These are phyloP conservation scores for Acer saccharum DNA, from an alignment of 345 rosid species.

Conservation along the genomic window DNA sequence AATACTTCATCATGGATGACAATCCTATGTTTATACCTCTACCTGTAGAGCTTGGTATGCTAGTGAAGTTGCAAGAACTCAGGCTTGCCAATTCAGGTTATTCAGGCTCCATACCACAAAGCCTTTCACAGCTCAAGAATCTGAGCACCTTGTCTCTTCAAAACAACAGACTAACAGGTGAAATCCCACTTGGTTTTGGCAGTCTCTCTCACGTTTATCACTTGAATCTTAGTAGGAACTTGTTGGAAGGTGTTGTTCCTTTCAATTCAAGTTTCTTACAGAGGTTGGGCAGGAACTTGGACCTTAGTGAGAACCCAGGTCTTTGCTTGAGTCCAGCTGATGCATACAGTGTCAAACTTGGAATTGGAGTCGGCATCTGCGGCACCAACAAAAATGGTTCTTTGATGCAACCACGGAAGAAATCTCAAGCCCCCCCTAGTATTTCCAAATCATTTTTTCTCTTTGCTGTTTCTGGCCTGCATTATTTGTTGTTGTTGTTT, in stretches of 20 bases:
- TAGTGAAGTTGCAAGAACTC: constrained; percentile 71
- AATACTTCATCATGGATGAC: constrained; percentile 85
- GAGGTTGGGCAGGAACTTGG: constrained; percentile 77
- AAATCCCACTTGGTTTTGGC: constrained; percentile 58
- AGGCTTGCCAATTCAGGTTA: constrained; percentile 79
- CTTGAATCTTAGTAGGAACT: constrained; percentile 76
- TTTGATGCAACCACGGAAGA: constrained; percentile 37
- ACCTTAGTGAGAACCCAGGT: constrained; percentile 73
- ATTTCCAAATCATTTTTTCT: constrained; percentile 28
- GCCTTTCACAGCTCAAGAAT: constrained; percentile 54
- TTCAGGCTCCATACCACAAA: constrained; percentile 62
- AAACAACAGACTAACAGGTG: constrained; percentile 71
- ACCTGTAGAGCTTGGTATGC: constrained; percentile 59
- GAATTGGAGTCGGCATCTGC: constrained; percentile 65
- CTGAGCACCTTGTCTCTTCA: constrained; percentile 81
- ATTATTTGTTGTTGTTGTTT: constrained; percentile 32
- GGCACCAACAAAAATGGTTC: constrained; percentile 48
- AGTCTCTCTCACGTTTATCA: constrained; percentile 64
- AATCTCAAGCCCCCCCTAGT: constrained; percentile 43
- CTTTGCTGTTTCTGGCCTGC: constrained; percentile 34
- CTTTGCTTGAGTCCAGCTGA: constrained; percentile 76
- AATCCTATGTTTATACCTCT: constrained; percentile 69
- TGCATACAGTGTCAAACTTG: constrained; percentile 57
- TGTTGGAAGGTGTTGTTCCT: constrained; percentile 69
- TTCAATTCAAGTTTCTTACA: constrained; percentile 63